These are phyloP conservation scores for Yamadazyma diddensiae DNA, from an alignment of 1,139 yeast species.

Conservation along the genomic window DNA sequence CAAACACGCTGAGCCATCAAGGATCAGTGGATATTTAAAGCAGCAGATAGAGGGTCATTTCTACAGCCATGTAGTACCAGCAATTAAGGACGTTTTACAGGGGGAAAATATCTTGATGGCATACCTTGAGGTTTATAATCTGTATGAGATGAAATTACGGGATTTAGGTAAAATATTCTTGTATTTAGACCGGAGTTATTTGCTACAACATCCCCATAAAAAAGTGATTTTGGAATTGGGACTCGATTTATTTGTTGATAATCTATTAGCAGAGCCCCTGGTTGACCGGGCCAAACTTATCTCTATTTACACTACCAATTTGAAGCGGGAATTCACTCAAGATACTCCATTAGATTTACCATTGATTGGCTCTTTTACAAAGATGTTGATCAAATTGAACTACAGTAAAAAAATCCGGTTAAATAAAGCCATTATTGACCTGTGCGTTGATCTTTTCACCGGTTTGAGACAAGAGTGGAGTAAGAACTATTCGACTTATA, in stretches of 20 bases:
- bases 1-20: conserved; percentile 32
- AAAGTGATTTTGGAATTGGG: conserved; percentile 27
- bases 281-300: conserved; percentile 5
- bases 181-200: conserved; percentile 35
- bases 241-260: conserved; percentile 17
- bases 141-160: conserved; percentile 26
- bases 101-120: background rate
- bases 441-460: conserved; percentile 18
- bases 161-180: conserved; percentile 30
- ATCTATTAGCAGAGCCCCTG: conserved; percentile 13
- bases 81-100: background rate
- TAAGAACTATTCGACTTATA: conserved; percentile 16
- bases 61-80: background rate
- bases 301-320: conserved; percentile 9
- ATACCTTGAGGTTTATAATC: conserved; percentile 19
- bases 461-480: conserved; percentile 19
- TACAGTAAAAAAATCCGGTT: conserved; percentile 17
- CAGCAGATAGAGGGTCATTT: conserved; percentile 20
- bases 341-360: conserved; percentile 7
- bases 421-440: conserved; percentile 17
- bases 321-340: conserved; percentile 9
- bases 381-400: conserved; percentile 21
- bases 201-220: conserved; percentile 29
- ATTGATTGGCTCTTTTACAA: conserved; percentile 17
- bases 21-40: conserved; percentile 21